Conservation (phyloP, 257 asterid species). For the Solanum neorickii region DNA sequence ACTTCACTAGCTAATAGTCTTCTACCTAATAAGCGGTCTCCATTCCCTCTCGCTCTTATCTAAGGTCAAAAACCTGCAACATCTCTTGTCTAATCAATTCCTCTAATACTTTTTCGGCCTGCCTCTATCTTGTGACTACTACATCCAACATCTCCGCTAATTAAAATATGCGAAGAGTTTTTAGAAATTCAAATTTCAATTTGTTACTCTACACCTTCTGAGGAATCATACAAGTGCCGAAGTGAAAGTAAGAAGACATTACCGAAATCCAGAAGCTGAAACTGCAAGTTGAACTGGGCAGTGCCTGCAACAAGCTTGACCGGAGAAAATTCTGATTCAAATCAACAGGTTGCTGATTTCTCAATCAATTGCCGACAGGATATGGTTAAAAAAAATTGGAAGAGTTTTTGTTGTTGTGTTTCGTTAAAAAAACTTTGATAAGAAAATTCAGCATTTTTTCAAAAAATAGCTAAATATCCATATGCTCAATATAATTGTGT, state of each 20-base stretch:
- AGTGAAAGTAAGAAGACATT: not conserved
- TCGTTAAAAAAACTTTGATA: no score
- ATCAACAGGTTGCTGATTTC: not conserved
- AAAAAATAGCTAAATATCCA: not conserved
- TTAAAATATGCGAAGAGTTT: not conserved
- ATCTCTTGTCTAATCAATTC: not conserved
- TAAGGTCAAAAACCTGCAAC: not conserved
- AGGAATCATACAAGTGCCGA: not conserved
- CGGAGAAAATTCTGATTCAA: not conserved
- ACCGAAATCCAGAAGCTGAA: conserved; percentile 42
- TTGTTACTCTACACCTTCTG: not conserved
- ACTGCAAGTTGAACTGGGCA: conserved; percentile 56
- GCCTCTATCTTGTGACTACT: not conserved
- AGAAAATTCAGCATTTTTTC: not conserved
- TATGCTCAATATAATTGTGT: not conserved
- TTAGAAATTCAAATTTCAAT: not conserved
- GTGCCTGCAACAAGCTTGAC: conserved; percentile 37
- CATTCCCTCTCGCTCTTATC: not conserved
- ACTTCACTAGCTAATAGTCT: not conserved
- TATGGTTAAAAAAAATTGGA: not conserved
- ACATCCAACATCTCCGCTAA: not conserved
- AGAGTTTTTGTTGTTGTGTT: not conserved
- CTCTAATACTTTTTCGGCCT: not conserved
- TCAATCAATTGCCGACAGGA: not conserved
- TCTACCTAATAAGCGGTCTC: not conserved